These are phyloP conservation scores for Musa schizocarpa DNA, from an alignment of 176 grass and related monocot species.

Conservation along the genomic window DNA sequence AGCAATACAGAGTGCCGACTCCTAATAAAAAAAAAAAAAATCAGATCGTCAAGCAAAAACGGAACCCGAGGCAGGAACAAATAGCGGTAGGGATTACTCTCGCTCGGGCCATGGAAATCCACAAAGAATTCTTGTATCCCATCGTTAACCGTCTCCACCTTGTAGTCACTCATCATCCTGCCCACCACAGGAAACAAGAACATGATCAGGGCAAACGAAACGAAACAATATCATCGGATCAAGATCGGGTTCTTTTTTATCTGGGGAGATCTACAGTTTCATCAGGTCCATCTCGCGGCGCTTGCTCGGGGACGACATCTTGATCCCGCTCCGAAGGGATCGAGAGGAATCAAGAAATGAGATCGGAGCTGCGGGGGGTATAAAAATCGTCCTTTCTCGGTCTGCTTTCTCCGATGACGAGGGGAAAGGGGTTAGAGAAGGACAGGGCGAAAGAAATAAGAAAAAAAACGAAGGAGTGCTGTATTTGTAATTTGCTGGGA, in stretches of 20 bases:
- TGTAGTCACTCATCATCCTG: constrained; percentile 99
- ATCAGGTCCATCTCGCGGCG: constrained; percentile 11
- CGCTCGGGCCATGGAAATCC: constrained; percentile 71
- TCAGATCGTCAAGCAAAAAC: background rate
- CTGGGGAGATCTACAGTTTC: constrained; percentile 41
- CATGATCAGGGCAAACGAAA: constrained; percentile 17
- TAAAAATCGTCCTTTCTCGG: background rate
- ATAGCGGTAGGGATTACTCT: constrained; percentile 40
- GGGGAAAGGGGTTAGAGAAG: background rate
- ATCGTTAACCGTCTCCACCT: constrained; percentile 99
- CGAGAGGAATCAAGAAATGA: background rate
- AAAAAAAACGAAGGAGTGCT: background rate
- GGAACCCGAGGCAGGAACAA: background rate
- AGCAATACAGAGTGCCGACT: no score
- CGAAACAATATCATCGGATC: background rate
- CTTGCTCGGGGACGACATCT: constrained; percentile 2
- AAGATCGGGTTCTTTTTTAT: background rate
- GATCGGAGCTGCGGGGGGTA: background rate
- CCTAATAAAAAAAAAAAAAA: background rate
- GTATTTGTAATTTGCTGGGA: background rate
- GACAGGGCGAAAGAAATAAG: background rate
- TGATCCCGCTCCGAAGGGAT: background rate
- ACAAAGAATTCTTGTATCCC: constrained; percentile 99
- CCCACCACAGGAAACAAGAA: background rate
- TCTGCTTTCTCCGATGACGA: constrained; percentile 4